Evolutionary conservation across 495 filamentous ascomycete genomes (phyloP), one percentile per base, ranked within the genome.

Genomic region (Pseudoneurospora amorphoporcata): DNA sequence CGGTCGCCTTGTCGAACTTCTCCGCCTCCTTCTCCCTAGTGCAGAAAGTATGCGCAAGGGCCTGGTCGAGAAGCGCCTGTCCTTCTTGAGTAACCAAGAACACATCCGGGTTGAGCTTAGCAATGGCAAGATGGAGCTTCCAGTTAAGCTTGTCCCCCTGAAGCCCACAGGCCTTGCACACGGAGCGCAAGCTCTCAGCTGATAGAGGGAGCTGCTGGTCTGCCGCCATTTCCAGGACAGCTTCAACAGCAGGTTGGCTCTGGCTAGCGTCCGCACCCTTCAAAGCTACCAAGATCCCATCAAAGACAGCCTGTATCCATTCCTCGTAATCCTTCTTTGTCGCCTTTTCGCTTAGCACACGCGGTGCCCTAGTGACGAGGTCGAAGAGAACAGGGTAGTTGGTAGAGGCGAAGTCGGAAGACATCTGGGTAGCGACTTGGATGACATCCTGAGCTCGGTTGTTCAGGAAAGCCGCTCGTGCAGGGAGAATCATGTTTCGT

Each of bases 271-370:
- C 65, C 38, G 40, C 40, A 32, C 69, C 53, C 68, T 76, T 74
- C 32, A 82, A 70, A 12, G 77, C 75, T 40, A 75, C 35, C 72
- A 80, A 40, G 42, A 91, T 80, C 10, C 82, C 81, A 70, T 86
- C 84, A 74, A 93, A 93, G 8, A 92, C 82, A 1, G 82, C 84
- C 78, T 92, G 88, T n/a, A 89, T 75, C 92, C 92, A 94, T 4
- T 83, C 82, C 39, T 86, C 84, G 74, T 91, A 89, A 40, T 87
- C 82, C 17, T 84, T 79, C 68, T 83, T 83, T 35, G 83, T 86
- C 65, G 88, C 86, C 32, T 83, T 82, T 69, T 88, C 83, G 68
- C 87, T 86, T 10, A 86, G 81, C 68, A 87, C 82, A 39, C 85
- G 81, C 37, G 88, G 86, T 6, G 87, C 87, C 65, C 84, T 84